Percentiles rank a stretch among this genome's conserved stretches.
phyloP scores from a whole-genome alignment of 2,329 filamentous ascomycete species.

The Tolypocladium ovalisporum region DNA sequence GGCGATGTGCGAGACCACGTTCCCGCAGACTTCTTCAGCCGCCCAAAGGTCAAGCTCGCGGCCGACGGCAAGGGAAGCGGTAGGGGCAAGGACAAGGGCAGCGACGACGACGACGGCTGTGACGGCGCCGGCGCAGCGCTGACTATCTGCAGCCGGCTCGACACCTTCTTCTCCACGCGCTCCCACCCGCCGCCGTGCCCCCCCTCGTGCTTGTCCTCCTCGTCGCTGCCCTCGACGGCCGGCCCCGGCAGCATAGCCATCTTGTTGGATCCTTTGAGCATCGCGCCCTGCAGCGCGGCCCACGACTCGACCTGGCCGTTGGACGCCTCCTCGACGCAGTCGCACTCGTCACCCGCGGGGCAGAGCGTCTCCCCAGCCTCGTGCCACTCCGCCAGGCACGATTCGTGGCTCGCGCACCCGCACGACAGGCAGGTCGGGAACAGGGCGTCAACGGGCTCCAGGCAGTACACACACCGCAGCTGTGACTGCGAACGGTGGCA shows the following conservation, averaged over 20 bases:
- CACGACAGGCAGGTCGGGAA: constrained; percentile 53
- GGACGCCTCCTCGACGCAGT: constrained; percentile 46
- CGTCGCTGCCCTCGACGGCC: constrained; percentile 16
- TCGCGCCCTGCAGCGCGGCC: constrained; percentile 33
- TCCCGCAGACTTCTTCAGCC: constrained; percentile 37
- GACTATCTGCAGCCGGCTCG: constrained; percentile 10
- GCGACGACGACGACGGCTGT: constrained; percentile 11
- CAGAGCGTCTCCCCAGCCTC: constrained; percentile 44
- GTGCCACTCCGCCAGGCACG: constrained; percentile 49
- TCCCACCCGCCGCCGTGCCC: constrained; percentile 14
- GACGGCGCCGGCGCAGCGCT: constrained; percentile 12
- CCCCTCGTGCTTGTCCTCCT: constrained; percentile 16
- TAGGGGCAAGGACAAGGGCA: background rate
- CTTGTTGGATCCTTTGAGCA: constrained; percentile 19
- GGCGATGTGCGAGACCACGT: constrained; percentile 32
- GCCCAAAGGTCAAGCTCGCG: constrained; percentile 37
- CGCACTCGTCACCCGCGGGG: constrained; percentile 54
- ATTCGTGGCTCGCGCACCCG: constrained; percentile 50
- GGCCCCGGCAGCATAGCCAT: constrained; percentile 16
- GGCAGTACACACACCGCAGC: constrained; percentile 51
- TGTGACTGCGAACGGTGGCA: constrained; percentile 46
- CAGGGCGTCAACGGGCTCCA: constrained; percentile 47
- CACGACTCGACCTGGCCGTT: constrained; percentile 50
- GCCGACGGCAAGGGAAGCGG: constrained; percentile 18
- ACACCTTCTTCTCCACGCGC: constrained; percentile 13